Evolutionary conservation across 2,329 filamentous ascomycete species (phyloP).

Genomic region (Sarocladiaceae sp.): DNA sequence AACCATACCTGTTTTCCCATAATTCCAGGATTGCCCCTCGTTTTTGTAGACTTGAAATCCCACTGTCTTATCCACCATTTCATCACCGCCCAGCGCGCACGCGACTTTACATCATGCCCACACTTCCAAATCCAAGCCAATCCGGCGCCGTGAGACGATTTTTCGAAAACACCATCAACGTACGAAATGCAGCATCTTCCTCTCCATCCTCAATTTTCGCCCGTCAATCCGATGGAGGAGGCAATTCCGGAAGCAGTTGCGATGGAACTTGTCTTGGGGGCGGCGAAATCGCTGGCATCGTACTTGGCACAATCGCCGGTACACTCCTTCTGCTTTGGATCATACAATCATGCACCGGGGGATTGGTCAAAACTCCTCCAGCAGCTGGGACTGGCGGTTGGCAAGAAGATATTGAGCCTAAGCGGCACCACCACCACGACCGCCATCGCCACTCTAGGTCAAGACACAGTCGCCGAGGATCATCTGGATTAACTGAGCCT

Average conservation of each 20-base stretch:
- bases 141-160: too few species aligned
- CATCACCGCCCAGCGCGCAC: too few species aligned
- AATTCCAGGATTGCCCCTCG: too few species aligned
- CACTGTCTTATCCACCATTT: too few species aligned
- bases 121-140: too few species aligned
- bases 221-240: neutral
- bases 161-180: too few species aligned
- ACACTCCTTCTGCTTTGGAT: slow-evolving; percentile 43
- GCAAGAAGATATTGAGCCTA: slow-evolving; percentile 2
- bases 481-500: neutral
- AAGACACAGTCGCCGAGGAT: neutral
- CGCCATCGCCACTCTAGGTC: neutral
- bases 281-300: slow-evolving; percentile 48
- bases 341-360: slow-evolving; percentile 33
- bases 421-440: slow-evolving; percentile 1
- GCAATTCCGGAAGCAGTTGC: neutral
- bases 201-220: neutral
- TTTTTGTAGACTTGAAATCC: too few species aligned
- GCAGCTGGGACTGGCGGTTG: neutral
- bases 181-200: too few species aligned
- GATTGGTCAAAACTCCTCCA: neutral
- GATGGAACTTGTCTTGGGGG: slow-evolving; percentile 30
- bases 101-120: too few species aligned
- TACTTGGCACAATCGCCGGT: slow-evolving; percentile 43
- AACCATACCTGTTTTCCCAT: too few species aligned